Conservation (phyloP, 495 filamentous ascomycete species). For the Penicillium soppii region DNA sequence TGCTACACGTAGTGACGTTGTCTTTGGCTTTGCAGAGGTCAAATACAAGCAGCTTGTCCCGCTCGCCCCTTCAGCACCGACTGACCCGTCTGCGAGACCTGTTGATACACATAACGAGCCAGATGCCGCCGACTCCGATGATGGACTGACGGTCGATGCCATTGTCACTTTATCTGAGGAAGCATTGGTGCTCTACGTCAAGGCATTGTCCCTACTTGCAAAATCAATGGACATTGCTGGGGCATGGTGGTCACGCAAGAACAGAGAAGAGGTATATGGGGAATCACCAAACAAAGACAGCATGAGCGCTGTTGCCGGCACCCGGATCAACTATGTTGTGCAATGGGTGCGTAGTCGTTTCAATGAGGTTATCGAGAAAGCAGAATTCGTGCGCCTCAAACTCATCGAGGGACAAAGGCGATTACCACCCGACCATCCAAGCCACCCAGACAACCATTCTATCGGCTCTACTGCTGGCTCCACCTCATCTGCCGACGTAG, state of each 20-base stretch:
- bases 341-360: conserved; percentile 93
- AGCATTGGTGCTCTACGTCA: conserved; percentile 93
- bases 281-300: conserved; percentile 41
- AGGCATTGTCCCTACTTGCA: conserved; percentile 81
- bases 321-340: conserved; percentile 85
- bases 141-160: conserved; percentile 74
- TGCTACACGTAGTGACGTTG: conserved; percentile 88
- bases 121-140: conserved; percentile 32
- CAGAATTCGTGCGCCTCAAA: conserved; percentile 84
- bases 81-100: conserved; percentile 40
- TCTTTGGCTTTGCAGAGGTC: conserved; percentile 95
- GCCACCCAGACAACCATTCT: conserved; percentile 76
- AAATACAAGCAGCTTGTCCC: conserved; percentile 97
- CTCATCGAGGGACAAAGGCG: conserved; percentile 82
- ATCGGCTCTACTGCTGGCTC: conserved; percentile 47
- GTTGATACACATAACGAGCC: conserved; percentile 34
- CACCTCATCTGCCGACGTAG: conserved; percentile 60
- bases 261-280: conserved; percentile 58
- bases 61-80: conserved; percentile 68
- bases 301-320: conserved; percentile 55
- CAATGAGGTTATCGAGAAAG: conserved; percentile 95
- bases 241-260: conserved; percentile 84
- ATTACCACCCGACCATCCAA: conserved; percentile 80
- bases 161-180: conserved; percentile 88
- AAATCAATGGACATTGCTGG: conserved; percentile 97